phyloP scores from a whole-genome alignment of 305 asterid species.

The Fraxinus ornus region DNA sequence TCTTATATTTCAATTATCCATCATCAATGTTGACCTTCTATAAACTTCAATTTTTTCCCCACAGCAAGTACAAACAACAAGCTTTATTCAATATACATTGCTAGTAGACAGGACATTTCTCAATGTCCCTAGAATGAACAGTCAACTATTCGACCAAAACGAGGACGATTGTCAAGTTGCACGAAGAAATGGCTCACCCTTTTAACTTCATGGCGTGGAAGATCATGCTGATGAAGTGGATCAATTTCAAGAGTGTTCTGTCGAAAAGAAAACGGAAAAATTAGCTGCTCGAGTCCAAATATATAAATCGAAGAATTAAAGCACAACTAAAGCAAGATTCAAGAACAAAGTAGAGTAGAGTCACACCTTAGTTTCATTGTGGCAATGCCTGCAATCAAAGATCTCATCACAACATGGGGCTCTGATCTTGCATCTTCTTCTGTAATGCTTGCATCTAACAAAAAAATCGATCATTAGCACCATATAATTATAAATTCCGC shows the following conservation, averaged over 20 bases:
- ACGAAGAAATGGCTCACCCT: slow-evolving; percentile 29
- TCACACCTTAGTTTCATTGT: slow-evolving; percentile 51
- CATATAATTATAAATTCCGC: not conserved
- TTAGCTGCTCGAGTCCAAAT: not conserved
- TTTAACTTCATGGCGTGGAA: slow-evolving; percentile 51
- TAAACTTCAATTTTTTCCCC: not conserved
- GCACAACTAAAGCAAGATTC: not conserved
- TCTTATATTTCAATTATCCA: not conserved
- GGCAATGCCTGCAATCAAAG: slow-evolving; percentile 63
- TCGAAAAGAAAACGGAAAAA: slow-evolving; percentile 8
- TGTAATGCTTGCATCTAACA: slow-evolving; percentile 49
- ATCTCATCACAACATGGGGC: slow-evolving; percentile 51
- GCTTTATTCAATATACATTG: not conserved
- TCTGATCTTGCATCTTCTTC: slow-evolving; percentile 55
- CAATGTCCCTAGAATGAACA: not conserved
- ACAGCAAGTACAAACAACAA: not conserved
- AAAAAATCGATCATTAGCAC: not conserved
- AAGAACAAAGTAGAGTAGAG: not conserved
- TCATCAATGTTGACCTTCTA: not conserved
- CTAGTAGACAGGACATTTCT: not conserved
- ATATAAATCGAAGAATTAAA: not conserved
- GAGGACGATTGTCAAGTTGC: not conserved
- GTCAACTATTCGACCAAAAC: not conserved
- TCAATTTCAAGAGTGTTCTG: slow-evolving; percentile 46
- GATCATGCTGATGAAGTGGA: slow-evolving; percentile 38